Evolutionary conservation across 192 early-diverging fungal genomes (phyloP), one percentile per base, ranked within the genome.

Genomic region (Backusella tuberculispora): DNA sequence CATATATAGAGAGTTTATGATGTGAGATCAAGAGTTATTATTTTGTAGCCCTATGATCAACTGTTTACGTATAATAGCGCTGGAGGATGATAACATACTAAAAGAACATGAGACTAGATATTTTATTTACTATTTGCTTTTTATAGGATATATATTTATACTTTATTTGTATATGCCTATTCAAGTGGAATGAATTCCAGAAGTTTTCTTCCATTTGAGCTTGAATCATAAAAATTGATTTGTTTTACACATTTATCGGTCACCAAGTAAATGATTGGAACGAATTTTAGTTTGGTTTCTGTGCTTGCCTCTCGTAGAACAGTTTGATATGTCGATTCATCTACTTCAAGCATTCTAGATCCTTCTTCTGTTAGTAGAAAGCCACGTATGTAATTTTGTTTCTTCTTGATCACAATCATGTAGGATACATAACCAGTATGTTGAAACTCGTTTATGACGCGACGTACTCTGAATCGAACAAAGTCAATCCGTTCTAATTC

Each of bases 401-500:
- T 53, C n/a, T 53, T 53, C n/a, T 19, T 53, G 19, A 53, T 53
- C 7, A 53, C 19, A 53, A 53, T 53, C 50, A 53, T 53, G n/a
- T 53, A 53, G n/a, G 50, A 53, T n/a, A 53, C 50, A 53, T 53
- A 53, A 10, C 50, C 50, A 19, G 50, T 53, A 53, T 53, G 50
- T 8, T 53, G 50, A 19, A 53, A 53, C 19, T 53, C 50, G 50
- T 53, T 53, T n/a, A 53, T 53, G 50, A 53, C 19, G 6, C 50
- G 50, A 7, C 50, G 50, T 8, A 53, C 50, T 53, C 50, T 24
- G n/a, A 53, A 53, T 9, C 50, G 50, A 2, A 53, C 50, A 21
- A 53, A 17, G 19, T 53, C 50, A 21, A 53, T 53, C 6, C 50
- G n/a, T 17, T 53, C 50, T 21, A 53, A 19, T 53, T 53, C 2